Base-by-base conservation (phyloP, 176 grass and related monocot species). In the Microstegium vimineum region DNA sequence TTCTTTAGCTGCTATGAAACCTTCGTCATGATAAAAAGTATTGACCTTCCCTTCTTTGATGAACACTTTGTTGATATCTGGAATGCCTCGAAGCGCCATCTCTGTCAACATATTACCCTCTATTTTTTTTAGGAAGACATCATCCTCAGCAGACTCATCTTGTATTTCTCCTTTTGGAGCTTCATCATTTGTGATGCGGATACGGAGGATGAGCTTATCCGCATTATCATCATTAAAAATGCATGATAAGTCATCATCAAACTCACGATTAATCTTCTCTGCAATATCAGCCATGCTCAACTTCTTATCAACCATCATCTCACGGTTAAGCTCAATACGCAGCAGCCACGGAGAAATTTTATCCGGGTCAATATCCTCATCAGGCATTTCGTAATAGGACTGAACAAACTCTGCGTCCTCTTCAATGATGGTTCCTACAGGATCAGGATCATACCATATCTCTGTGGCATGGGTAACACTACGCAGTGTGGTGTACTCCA, bases 281-380 rank as follows among this genome's bases (percentile, higher is more conserved):
- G 95, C 95, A 71, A 98, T 98, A 78, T 95, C 90, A 73, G 90
- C 95, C 95, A 95, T 98, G 87, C 93, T 98, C 82, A 98, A 84
- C 85, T 98, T 98, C 89, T 98, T 98, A 87, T 95, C 96, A 77
- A 98, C 91, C 96, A 98, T 98, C 96, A 98, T 98, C 76, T 98
- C 96, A 74, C 93, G 90, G 60, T 98, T 98, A 38, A 98, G 89
- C 69, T 95, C 96, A 73, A 98, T 95, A 83, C 96, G 93, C 66
- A 93, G 85, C 76, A 98, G 65, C 96, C 96, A 95, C 15, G 96
- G 93, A 61, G 96, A 98, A 46, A 98, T 98, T 73, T 95, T 95
- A 88, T 95, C 96, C 0, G 91, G 93, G 46, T 92, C 93, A 31
- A 98, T 89, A 81, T 95, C 96, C 75, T 95, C 96, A 68, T 98